A percentile compares a stretch with the other conserved stretches of the same genome.
phyloP scores from a whole-genome alignment of 2,329 filamentous ascomycete species.

The Xylariomycetidae sp. region DNA sequence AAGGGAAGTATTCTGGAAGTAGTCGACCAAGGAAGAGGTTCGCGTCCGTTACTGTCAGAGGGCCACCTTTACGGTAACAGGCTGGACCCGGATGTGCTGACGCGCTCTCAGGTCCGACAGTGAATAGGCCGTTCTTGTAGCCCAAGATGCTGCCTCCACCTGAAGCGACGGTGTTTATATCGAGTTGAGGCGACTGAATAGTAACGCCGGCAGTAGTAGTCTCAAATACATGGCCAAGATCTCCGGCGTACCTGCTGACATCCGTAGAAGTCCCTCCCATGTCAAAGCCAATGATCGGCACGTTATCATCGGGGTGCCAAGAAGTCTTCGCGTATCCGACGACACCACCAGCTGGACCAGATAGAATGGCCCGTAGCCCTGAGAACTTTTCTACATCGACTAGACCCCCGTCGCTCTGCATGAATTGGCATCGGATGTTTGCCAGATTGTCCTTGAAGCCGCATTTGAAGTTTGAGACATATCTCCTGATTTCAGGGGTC shows the following conservation, averaged over 20 bases:
- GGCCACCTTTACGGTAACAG: conserved; percentile 69
- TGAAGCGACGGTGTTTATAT: conserved; percentile 77
- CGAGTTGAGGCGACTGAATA: conserved; percentile 74
- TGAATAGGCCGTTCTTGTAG: conserved; percentile 69
- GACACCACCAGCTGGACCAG: conserved; percentile 69
- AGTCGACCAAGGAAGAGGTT: conserved; percentile 63
- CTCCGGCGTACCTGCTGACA: conserved; percentile 60
- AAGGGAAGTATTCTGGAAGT: conserved; percentile 63
- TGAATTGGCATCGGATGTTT: conserved; percentile 23
- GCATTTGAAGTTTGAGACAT: conserved; percentile 14
- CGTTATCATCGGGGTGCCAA: conserved; percentile 52
- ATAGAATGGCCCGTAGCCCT: conserved; percentile 65
- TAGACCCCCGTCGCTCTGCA: conserved; percentile 37
- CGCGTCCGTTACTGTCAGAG: conserved; percentile 68
- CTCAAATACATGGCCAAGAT: conserved; percentile 32
- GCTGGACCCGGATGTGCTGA: conserved; percentile 68
- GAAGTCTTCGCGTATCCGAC: conserved; percentile 72
- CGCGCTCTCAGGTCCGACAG: conserved; percentile 70
- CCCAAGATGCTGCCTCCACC: conserved; percentile 70
- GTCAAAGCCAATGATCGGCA: conserved; percentile 72
- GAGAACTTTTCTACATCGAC: conserved; percentile 60
- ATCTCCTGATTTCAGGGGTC: conserved; percentile 16
- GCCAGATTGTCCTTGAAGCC: conserved; percentile 12
- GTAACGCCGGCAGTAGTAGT: conserved; percentile 58
- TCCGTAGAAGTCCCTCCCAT: conserved; percentile 75